Base-by-base conservation (phyloP, 2,329 filamentous ascomycete genomes). In the Epichloe sibirici region DNA sequence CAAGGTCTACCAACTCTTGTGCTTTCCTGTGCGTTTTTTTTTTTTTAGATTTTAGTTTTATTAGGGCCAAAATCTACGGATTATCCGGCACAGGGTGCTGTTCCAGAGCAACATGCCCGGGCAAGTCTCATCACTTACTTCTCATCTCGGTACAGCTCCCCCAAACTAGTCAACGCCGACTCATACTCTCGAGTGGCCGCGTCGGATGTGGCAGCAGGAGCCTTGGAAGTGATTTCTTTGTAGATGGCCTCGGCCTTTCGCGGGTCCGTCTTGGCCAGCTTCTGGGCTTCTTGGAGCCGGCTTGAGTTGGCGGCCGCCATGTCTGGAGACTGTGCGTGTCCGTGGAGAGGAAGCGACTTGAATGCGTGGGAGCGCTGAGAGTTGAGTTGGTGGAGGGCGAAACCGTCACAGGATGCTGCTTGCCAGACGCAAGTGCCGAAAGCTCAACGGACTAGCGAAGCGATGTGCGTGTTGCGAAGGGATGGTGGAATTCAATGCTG, bases 171-270 rank as follows among this genome's bases (percentile, higher is more conserved):
- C 67, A 98, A 72, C 28, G 93, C 90, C 60, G 79, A 78, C 75
- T 98, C 93, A 64, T 96, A 98, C 69, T 95, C 89, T 69, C 87
- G 85, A 59, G 91, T 83, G 55, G 90, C 88, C 39, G 85, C 81
- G 70, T 98, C 93, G 56, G 81, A 83, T 55, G 83, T 93, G 55
- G 86, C 82, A 50, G 88, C 87, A 23, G 90, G 90, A 39, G 88
- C 83, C 71, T 88, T 85, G 51, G 89, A 84, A 59, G 96, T 81
- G 66, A 97, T 87, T 53, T 93, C 85, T 71, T 91, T 89, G 78
- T 91, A 97, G 67, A 88, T 82, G 63, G 79, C 75, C 74, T 95
- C 90, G 57, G 91, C 89, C 76, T 93, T 88, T 63, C 79, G 74
- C 59, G 90, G 86, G 66, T 95, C 82, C 58, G 83, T 79, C 74